A percentile compares a stretch with the other conserved stretches of the same genome.
Conservation (phyloP, 106 monocot genomes). For the Phalaenopsis equestris region DNA sequence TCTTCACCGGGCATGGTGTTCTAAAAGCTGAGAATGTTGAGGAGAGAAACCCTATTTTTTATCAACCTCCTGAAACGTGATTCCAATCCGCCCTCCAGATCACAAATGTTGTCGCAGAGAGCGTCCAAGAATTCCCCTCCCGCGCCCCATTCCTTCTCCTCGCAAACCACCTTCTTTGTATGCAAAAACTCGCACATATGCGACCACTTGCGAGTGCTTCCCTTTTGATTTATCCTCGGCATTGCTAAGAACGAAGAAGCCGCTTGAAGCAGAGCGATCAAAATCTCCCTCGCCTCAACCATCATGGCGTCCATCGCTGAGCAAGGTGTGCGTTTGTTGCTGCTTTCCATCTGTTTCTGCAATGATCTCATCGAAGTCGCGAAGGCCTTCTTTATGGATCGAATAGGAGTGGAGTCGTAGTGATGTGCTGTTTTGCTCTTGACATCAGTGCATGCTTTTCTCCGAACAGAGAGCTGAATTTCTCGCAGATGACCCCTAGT, state of each 20-base stretch:
- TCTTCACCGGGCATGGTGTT: not conserved
- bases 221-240: not conserved
- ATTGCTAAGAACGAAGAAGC: not conserved
- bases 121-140: not conserved
- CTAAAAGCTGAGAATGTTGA: slow-evolving; percentile 11
- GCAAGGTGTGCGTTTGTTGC: not conserved
- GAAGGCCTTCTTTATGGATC: slow-evolving; percentile 8
- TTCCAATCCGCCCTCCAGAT: not conserved
- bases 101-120: not conserved
- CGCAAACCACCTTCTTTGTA: slow-evolving; percentile 2
- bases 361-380: slow-evolving; percentile 10
- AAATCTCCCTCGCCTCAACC: slow-evolving; percentile 9
- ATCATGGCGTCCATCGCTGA: not conserved
- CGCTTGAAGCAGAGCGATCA: not conserved
- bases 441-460: not conserved
- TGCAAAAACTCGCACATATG: not conserved
- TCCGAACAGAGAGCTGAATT: slow-evolving; percentile 12
- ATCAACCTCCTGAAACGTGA: slow-evolving; percentile 1
- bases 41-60: not conserved
- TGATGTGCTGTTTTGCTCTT: not conserved
- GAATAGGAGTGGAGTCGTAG: not conserved
- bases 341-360: slow-evolving; percentile 11
- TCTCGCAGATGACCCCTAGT: slow-evolving; percentile 13
- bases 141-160: not conserved
- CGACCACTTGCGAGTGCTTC: not conserved